phyloP scores from a whole-genome alignment of 805 yeast genomes.

The Kregervanrija pseudodelftensis region DNA sequence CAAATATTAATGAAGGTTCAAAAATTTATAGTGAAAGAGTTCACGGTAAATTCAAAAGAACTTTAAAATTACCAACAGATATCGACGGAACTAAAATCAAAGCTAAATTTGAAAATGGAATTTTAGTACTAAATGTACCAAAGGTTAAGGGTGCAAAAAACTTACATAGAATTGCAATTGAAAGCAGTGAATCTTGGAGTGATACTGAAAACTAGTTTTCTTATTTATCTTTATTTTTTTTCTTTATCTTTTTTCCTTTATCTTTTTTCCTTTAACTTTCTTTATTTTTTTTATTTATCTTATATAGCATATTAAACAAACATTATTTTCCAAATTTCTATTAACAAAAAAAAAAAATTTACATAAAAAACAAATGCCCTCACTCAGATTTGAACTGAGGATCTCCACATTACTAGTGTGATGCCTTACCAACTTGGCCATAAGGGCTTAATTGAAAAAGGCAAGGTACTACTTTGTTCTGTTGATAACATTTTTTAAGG shows the following conservation, averaged over 20 bases:
- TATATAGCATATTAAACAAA: no score
- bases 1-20: background rate
- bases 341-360: no score
- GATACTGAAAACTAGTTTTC: no score
- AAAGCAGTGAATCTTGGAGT: no score
- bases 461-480: no score
- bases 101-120: slow-evolving; percentile 41
- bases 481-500: no score
- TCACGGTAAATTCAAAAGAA: slow-evolving; percentile 16
- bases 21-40: slow-evolving; percentile 6
- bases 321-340: no score
- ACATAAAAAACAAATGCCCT: slow-evolving; percentile 18
- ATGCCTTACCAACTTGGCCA: slow-evolving; percentile 32
- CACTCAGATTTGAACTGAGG: slow-evolving; percentile 31
- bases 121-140: slow-evolving; percentile 36
- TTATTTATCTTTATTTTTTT: no score
- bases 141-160: slow-evolving; percentile 23
- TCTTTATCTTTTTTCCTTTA: no score
- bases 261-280: no score
- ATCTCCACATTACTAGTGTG: slow-evolving; percentile 31
- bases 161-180: slow-evolving; percentile 19
- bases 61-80: slow-evolving; percentile 31
- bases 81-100: slow-evolving; percentile 37
- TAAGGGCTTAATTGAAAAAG: slow-evolving; percentile 16
- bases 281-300: no score